Conservation (phyloP, 2,329 filamentous ascomycete genomes). For the Aspergillus chevalieri region DNA sequence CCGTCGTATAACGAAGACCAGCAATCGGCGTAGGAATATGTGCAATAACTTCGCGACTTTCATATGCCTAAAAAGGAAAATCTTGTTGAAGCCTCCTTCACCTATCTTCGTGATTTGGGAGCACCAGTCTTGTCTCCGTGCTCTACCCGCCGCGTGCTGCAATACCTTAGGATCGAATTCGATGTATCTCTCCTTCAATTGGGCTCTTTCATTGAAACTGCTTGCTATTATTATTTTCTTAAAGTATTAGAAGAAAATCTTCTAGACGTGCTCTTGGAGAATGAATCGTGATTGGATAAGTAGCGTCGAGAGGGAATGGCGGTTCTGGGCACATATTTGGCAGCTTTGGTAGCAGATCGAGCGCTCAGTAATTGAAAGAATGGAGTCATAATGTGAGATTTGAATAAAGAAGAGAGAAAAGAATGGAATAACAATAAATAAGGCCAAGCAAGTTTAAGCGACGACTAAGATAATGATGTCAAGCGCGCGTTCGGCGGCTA, state of each 20-base stretch:
- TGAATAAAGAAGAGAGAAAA: too few species aligned
- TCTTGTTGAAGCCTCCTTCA: slow-evolving; percentile 24
- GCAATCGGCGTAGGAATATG: slow-evolving; percentile 24
- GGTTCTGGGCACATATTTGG: too few species aligned
- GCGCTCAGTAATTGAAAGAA: too few species aligned
- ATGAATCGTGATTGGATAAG: background rate
- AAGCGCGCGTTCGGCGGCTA: too few species aligned
- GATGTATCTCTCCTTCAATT: slow-evolving; percentile 16
- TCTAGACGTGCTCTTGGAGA: slow-evolving; percentile 5
- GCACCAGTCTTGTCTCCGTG: slow-evolving; percentile 15
- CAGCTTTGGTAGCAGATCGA: too few species aligned
- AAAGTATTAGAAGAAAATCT: background rate
- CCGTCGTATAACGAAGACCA: slow-evolving; percentile 21
- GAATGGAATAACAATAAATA: too few species aligned
- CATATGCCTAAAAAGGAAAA: slow-evolving; percentile 21
- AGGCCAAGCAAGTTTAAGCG: too few species aligned
- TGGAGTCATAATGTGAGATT: too few species aligned
- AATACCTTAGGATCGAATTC: slow-evolving; percentile 17
- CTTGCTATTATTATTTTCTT: background rate
- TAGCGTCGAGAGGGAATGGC: background rate
- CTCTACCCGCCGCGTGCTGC: slow-evolving; percentile 16
- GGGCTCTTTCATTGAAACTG: slow-evolving; percentile 14
- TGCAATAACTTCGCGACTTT: slow-evolving; percentile 19
- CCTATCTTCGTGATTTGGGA: slow-evolving; percentile 15
- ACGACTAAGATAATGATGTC: too few species aligned